phyloP scores from a whole-genome alignment of 176 grass and related monocot genomes.

The Triticum monococcum region DNA sequence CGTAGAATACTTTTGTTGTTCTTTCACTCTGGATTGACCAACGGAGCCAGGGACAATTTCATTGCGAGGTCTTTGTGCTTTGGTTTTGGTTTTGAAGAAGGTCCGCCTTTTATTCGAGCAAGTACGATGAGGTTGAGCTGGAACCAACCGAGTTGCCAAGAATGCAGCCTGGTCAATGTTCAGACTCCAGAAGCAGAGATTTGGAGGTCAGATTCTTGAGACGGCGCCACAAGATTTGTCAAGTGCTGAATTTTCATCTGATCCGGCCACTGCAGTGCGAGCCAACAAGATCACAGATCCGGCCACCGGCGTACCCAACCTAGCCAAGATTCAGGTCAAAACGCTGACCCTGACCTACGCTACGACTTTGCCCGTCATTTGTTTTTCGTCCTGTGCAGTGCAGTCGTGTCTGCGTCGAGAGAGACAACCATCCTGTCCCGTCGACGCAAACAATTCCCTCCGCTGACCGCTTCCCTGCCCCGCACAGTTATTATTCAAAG shows the following conservation, averaged over 20 bases:
- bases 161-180: conserved; percentile 8
- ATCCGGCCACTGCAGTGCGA: not conserved
- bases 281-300: too few species aligned
- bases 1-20: too few species aligned
- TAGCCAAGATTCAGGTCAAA: conserved; percentile 17
- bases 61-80: too few species aligned
- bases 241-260: not conserved
- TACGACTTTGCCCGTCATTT: not conserved
- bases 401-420: not conserved
- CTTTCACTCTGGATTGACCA: too few species aligned
- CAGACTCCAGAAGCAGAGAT: not conserved
- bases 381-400: not conserved
- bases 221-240: too few species aligned
- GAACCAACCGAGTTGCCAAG: not conserved
- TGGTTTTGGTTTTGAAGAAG: too few species aligned
- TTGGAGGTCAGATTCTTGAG: too few species aligned
- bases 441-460: not conserved
- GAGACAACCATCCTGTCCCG: not conserved
- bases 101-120: not conserved
- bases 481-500: not conserved
- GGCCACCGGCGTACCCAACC: too few species aligned
- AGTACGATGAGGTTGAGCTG: not conserved
- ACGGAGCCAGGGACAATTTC: too few species aligned
- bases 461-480: not conserved
- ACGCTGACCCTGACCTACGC: conserved; percentile 3